A percentile compares a stretch with the other conserved stretches of the same genome.
phyloP scores from a whole-genome alignment of 768 basidiomycete genomes.

The Antrodiella citrinella region DNA sequence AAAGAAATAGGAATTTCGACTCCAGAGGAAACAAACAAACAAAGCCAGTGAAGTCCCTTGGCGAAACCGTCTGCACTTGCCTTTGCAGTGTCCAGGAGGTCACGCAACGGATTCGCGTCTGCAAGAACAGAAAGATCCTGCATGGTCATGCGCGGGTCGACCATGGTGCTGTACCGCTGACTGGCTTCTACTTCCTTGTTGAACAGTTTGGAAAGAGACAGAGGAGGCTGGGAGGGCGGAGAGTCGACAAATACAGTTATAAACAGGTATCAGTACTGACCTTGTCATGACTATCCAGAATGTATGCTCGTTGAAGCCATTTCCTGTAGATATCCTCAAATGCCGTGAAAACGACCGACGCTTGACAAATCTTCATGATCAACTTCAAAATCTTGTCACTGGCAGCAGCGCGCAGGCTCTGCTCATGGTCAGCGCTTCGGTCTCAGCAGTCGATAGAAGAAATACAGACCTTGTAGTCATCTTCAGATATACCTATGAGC shows the following conservation, averaged over 20 bases:
- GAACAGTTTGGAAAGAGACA: conserved; percentile 50
- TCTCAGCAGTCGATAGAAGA: too few relatives aligned
- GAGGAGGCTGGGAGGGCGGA: conserved; percentile 37
- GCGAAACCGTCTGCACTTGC: conserved; percentile 35
- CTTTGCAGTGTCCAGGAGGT: conserved; percentile 36
- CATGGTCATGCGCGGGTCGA: conserved; percentile 23
- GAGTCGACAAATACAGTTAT: not conserved
- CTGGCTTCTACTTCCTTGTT: conserved; percentile 40
- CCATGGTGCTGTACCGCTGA: conserved; percentile 30
- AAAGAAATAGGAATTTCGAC: conserved; percentile 49
- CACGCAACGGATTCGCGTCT: conserved; percentile 47
- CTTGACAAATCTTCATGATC: conserved; percentile 47
- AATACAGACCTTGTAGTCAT: too few relatives aligned
- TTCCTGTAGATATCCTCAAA: conserved; percentile 51
- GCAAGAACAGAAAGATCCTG: conserved; percentile 22
- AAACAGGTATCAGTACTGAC: conserved; percentile 26
- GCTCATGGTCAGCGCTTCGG: too few relatives aligned
- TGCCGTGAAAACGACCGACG: conserved; percentile 43
- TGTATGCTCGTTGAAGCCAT: conserved; percentile 47
- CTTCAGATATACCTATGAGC: not conserved
- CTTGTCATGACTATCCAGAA: conserved; percentile 26
- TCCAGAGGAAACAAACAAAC: conserved; percentile 53
- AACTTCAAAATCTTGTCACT: conserved; percentile 31
- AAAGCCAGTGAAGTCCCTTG: conserved; percentile 50
- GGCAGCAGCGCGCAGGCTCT: conserved; percentile 9